Conservation (phyloP, 306 rosid species). For the Cucurbita moschata region DNA sequence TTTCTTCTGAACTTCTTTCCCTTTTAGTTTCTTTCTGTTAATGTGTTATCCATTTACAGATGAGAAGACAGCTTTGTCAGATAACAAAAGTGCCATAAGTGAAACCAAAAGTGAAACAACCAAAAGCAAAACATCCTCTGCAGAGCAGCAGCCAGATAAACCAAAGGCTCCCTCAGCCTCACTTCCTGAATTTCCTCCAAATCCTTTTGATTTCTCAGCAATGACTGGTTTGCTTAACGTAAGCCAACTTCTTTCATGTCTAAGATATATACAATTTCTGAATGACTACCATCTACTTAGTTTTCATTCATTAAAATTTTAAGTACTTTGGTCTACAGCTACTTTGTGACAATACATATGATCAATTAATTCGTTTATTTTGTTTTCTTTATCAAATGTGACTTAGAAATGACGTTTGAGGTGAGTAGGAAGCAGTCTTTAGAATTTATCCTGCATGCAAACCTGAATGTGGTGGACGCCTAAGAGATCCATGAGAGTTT, state of each 20-base stretch:
- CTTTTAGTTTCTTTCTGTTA: not conserved
- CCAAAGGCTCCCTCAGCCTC: conserved; percentile 30
- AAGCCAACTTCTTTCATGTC: conserved; percentile 6
- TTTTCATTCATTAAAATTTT: not conserved
- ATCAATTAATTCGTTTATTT: not conserved
- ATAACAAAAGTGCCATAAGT: conserved; percentile 6
- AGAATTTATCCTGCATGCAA: not conserved
- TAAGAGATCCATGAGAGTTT: not conserved
- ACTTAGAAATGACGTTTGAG: not conserved
- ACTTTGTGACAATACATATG: not conserved
- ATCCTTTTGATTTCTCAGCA: conserved; percentile 91
- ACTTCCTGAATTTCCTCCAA: conserved; percentile 37
- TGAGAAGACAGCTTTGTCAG: not conserved
- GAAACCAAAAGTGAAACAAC: conserved; percentile 16
- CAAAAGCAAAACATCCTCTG: conserved; percentile 29
- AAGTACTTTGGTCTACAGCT: not conserved
- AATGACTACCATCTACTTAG: not conserved
- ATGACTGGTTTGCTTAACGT: conserved; percentile 95
- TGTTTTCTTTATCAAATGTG: not conserved
- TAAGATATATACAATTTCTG: not conserved
- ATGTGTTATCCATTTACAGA: not conserved
- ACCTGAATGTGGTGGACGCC: not conserved
- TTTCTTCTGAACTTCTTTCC: not conserved
- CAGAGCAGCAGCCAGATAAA: conserved; percentile 33
- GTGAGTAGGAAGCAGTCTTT: not conserved